Conservation (phyloP, 2,329 filamentous ascomycete genomes). For the Aotearoamyces nothofagi region DNA sequence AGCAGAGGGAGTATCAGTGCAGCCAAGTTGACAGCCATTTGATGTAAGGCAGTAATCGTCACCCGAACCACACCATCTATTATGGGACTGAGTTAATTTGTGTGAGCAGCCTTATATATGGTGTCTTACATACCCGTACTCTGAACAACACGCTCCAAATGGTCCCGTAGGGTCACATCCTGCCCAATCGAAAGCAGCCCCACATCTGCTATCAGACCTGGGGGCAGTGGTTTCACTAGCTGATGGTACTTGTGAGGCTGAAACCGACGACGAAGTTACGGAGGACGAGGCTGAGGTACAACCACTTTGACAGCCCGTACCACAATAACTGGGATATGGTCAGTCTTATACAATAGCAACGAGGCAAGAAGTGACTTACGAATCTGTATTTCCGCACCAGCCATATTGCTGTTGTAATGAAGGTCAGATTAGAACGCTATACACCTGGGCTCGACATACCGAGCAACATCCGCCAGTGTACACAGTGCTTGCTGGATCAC, state of each 20-base stretch:
- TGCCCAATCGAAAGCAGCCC: conserved; percentile 12
- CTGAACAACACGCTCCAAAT: conserved; percentile 17
- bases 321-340: conserved; percentile 13
- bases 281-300: conserved; percentile 16
- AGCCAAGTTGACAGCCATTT: conserved; percentile 18
- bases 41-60: conserved; percentile 11
- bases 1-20: conserved; percentile 8
- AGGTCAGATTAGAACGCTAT: conserved; percentile 2
- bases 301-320: conserved; percentile 25
- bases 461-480: conserved; percentile 31
- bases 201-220: conserved; percentile 16
- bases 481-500: conserved; percentile 27
- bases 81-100: conserved; percentile 8
- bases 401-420: conserved; percentile 14
- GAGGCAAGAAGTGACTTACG: conserved; percentile 6
- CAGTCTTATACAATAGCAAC: not conserved
- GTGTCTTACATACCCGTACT: conserved; percentile 12
- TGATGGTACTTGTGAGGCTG: conserved; percentile 2
- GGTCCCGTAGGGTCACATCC: conserved; percentile 14
- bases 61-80: conserved; percentile 18
- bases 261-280: conserved; percentile 5
- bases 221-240: conserved; percentile 5
- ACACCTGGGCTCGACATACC: conserved; percentile 8
- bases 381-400: conserved; percentile 27
- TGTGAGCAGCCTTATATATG: conserved; percentile 2